Evolutionary conservation across 2,329 filamentous ascomycete species (phyloP).

Genomic region (Phoma sp.): DNA sequence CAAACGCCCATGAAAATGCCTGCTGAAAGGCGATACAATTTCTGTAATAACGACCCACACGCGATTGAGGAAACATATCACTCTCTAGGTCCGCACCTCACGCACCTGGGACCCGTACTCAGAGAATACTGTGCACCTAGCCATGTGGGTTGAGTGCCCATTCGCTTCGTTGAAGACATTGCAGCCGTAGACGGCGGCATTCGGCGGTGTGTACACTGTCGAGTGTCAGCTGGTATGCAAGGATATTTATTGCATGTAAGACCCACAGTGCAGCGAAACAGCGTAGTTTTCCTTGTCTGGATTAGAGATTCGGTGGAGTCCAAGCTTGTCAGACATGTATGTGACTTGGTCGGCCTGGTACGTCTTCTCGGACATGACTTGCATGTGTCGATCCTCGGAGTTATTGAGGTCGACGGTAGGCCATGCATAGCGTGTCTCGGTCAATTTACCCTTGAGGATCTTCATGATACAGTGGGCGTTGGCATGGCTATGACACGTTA

Average conservation of each 20-base stretch:
- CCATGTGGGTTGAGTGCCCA: slow-evolving; percentile 54
- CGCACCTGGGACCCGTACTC: slow-evolving; percentile 36
- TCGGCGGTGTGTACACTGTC: slow-evolving; percentile 82
- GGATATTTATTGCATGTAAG: neutral
- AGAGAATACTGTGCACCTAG: slow-evolving; percentile 42
- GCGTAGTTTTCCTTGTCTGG: slow-evolving; percentile 74
- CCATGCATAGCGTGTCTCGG: slow-evolving; percentile 82
- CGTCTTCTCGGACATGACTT: slow-evolving; percentile 70
- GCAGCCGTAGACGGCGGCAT: slow-evolving; percentile 83
- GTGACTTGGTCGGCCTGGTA: slow-evolving; percentile 78
- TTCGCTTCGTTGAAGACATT: slow-evolving; percentile 81
- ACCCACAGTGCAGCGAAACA: slow-evolving; percentile 78
- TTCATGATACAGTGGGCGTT: slow-evolving; percentile 95
- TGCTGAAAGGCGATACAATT: neutral
- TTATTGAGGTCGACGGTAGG: slow-evolving; percentile 61
- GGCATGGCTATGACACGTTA: slow-evolving; percentile 48
- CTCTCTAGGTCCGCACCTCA: neutral
- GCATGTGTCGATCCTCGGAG: slow-evolving; percentile 61
- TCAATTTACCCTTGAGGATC: slow-evolving; percentile 78
- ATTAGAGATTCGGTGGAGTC: slow-evolving; percentile 84
- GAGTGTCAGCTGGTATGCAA: neutral
- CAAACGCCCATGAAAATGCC: neutral
- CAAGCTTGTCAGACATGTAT: slow-evolving; percentile 90
- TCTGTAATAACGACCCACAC: neutral
- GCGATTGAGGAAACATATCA: neutral